Evolutionary conservation across 2,329 filamentous ascomycete species (phyloP), one percentile per base, ranked within the genome.

Genomic region (Fusarium pseudograminearum): DNA sequence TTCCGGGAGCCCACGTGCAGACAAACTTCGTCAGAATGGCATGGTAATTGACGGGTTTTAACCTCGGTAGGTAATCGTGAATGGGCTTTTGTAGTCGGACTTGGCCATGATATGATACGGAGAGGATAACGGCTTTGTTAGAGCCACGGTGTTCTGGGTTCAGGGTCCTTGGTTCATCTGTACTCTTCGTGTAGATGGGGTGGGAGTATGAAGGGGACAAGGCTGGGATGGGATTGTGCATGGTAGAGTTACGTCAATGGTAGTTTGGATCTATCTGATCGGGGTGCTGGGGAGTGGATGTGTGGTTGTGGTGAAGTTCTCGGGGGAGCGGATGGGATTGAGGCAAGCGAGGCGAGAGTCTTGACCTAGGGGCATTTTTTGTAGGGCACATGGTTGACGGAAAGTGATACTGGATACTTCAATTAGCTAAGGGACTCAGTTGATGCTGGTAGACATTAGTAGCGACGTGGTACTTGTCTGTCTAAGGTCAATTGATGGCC

Each of bases 1-100:
- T 20, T 11, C 36, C 2, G 7, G 14, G 9, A 34, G 20, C 4
- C 36, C 58, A 66, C 46, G 55, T 65, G 54, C 47, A 61, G 31
- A 40, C 10, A 7, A 7, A 4, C 40, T 48, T 52, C 30, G 41
- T 45, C 47, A 65, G 15, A 47, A 47, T 22, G 26, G 30, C n/a
- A 38, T 28, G 14, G 20, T 15, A 22, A n/a, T 22, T 41, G 10
- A 9, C 11, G 24, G 24, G 11, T 20, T 51, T 28, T 53, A 24
- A 8, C 45, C 52, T 45, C 40, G 45, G 51, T 44, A n/a, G 18
- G 34, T 7, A 24, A 20, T 50, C 52, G 22, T 30, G 20, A 24
- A 6, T 22, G 9, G 12, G 6, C 7, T 18, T 33, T 61, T 18
- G 16, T 41, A 26, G 15, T n/a, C 26, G 18, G 18, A n/a, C 26